phyloP scores from a whole-genome alignment of 176 grass and related monocot species.

The Chrysopogon serrulatus region DNA sequence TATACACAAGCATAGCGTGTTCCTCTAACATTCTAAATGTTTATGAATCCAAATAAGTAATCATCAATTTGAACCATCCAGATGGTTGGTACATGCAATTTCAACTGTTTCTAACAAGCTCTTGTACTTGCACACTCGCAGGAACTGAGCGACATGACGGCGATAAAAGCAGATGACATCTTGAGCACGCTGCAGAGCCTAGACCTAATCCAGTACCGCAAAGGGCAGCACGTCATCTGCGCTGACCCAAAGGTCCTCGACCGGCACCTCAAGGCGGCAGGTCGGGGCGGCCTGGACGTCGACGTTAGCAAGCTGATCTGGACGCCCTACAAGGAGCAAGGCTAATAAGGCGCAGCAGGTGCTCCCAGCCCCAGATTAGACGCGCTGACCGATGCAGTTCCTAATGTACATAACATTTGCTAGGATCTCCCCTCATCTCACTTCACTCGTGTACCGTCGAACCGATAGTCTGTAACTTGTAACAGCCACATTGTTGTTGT shows the following conservation, averaged over 20 bases:
- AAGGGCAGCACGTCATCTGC: constrained; percentile 95
- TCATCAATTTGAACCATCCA: background rate
- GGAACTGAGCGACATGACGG: constrained; percentile 98
- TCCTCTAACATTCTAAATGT: background rate
- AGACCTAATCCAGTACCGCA: constrained; percentile 89
- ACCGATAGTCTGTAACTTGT: constrained; percentile 16
- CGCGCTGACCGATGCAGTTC: constrained; percentile 12
- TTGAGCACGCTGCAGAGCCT: constrained; percentile 85
- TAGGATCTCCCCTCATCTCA: background rate
- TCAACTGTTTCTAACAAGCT: background rate
- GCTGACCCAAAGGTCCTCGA: constrained; percentile 94
- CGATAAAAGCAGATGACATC: constrained; percentile 91
- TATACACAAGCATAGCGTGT: background rate
- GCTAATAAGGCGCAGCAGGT: constrained; percentile 14
- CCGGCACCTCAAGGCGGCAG: constrained; percentile 88
- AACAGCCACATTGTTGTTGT: constrained; percentile 14
- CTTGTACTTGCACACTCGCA: constrained; percentile 24
- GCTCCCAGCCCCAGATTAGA: constrained; percentile 6
- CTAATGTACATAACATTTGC: constrained; percentile 27
- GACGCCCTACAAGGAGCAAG: constrained; percentile 98
- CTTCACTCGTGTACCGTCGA: background rate
- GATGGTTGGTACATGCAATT: background rate
- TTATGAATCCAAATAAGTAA: background rate
- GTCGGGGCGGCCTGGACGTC: constrained; percentile 79
- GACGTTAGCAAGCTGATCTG: constrained; percentile 97